phyloP scores from a whole-genome alignment of 2,329 filamentous ascomycete genomes.

The Calonectria pseudoturangicola region DNA sequence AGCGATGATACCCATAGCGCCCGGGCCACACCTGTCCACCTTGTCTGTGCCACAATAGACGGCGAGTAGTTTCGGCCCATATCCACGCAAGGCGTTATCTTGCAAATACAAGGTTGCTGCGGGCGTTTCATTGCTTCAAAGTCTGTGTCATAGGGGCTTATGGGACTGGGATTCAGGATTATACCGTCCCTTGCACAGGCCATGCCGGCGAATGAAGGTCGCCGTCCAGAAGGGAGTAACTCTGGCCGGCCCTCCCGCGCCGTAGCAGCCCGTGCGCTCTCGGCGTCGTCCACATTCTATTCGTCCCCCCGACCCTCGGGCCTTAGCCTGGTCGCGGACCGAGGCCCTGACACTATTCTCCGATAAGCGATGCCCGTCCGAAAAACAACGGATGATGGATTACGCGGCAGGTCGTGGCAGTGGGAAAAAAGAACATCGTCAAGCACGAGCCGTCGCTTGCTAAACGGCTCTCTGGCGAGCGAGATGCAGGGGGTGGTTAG shows the following conservation, averaged over 20 bases:
- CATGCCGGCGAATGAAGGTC: neutral
- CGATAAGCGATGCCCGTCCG: neutral
- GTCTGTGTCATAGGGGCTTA: constrained; percentile 21
- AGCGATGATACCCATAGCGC: constrained; percentile 10
- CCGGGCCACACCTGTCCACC: constrained; percentile 1
- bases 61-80: neutral
- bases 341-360: neutral
- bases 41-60: constrained; percentile 7
- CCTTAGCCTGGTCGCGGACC: neutral
- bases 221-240: neutral
- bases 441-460: neutral
- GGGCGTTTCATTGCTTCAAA: constrained; percentile 18
- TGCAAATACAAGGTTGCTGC: constrained; percentile 7
- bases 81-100: constrained; percentile 3
- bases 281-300: constrained; percentile 11
- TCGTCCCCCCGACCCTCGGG: constrained; percentile 4
- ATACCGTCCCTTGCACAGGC: constrained; percentile 8
- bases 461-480: neutral
- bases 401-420: constrained; percentile 2
- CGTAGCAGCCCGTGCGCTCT: constrained; percentile 15
- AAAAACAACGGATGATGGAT: constrained; percentile 12
- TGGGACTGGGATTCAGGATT: constrained; percentile 16
- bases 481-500: constrained; percentile 8
- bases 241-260: neutral
- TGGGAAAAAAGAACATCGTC: neutral